Percentiles rank a stretch among this genome's conserved stretches.
These are phyloP conservation scores for Trichophyton verrucosum DNA, from an alignment of 2,329 filamentous ascomycete species.

Conservation along the genomic window DNA sequence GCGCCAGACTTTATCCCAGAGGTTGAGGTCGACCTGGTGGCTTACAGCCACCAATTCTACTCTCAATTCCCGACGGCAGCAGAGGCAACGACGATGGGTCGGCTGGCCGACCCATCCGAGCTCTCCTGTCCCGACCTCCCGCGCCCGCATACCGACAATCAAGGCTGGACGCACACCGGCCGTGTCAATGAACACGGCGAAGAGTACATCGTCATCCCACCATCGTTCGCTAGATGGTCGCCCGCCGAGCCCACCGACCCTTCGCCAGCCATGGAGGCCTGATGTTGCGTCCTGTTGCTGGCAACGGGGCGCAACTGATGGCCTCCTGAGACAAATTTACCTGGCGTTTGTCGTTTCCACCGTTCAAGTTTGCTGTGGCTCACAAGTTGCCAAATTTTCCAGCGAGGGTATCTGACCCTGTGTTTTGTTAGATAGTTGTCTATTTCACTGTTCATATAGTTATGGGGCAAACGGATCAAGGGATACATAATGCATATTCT, in stretches of 20 bases:
- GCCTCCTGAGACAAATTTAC: not conserved
- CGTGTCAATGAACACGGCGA: constrained; percentile 16
- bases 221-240: not conserved
- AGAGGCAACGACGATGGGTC: not conserved
- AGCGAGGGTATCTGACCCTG: not conserved
- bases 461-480: not conserved
- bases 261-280: not conserved
- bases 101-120: constrained; percentile 6
- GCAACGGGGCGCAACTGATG: not conserved
- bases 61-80: not conserved
- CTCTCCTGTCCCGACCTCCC: constrained; percentile 14
- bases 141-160: constrained; percentile 19
- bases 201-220: not conserved
- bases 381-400: not conserved
- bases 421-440: not conserved
- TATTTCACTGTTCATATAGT: not conserved
- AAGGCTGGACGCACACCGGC: constrained; percentile 23
- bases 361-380: not conserved
- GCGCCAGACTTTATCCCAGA: constrained; percentile 13
- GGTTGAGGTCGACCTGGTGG: constrained; percentile 12
- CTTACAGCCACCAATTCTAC: constrained; percentile 10
- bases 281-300: not conserved
- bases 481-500: not conserved
- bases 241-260: not conserved
- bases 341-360: not conserved